Conservation (phyloP, 768 basidiomycete genomes). For the Auricularia sp. region DNA sequence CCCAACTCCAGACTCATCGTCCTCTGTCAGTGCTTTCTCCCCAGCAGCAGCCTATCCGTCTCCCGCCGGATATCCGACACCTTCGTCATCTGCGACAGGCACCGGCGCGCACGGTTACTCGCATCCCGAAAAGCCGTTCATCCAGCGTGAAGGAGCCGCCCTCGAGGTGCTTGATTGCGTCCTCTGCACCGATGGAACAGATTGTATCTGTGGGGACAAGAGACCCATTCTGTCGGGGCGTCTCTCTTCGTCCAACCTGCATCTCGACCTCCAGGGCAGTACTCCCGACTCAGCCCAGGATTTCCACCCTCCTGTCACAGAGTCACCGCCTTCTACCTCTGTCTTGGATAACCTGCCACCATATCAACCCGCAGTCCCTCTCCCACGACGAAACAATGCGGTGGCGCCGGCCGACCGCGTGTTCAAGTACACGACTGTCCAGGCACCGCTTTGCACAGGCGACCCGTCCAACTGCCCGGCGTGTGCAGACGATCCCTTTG, state of each 20-base stretch:
- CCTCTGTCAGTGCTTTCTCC: conserved; percentile 26
- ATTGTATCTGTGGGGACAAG: conserved; percentile 67
- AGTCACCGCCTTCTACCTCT: conserved; percentile 25
- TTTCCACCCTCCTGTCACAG: conserved; percentile 4
- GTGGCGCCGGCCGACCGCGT: not conserved
- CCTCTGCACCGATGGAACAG: conserved; percentile 58
- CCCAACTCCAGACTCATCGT: conserved; percentile 44
- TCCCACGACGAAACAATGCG: conserved; percentile 43
- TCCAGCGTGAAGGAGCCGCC: not conserved
- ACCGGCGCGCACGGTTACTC: not conserved
- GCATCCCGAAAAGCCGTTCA: not conserved
- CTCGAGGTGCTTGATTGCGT: conserved; percentile 57
- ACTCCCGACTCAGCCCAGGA: not conserved
- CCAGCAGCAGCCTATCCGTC: not conserved
- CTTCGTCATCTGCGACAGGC: not conserved
- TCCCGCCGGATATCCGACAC: not conserved
- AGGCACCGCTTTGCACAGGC: conserved; percentile 49
- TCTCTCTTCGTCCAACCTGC: conserved; percentile 9
- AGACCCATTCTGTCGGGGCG: conserved; percentile 3
- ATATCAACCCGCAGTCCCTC: conserved; percentile 74
- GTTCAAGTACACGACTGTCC: conserved; percentile 1
- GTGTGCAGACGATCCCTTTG: conserved; percentile 78
- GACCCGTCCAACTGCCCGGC: conserved; percentile 81
- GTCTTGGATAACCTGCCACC: conserved; percentile 69
- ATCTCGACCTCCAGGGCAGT: not conserved